phyloP scores from a whole-genome alignment of 495 filamentous ascomycete genomes.

The Aspergillus sparsus region DNA sequence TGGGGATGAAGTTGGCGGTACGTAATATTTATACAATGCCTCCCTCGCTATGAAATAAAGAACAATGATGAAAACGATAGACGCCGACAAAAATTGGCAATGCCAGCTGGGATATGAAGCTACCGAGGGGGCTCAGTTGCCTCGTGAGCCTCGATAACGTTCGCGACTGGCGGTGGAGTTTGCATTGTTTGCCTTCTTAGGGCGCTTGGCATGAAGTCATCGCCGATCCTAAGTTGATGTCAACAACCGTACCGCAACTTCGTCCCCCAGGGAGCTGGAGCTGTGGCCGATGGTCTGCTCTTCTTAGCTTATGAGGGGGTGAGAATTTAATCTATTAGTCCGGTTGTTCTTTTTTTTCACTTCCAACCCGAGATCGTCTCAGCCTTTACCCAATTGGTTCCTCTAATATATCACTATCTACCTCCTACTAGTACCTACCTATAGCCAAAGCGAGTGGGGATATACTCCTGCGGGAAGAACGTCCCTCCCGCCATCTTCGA shows the following conservation, averaged over 20 bases:
- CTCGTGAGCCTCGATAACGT: neutral
- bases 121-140: neutral
- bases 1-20: conserved; percentile 7
- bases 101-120: conserved; percentile 3
- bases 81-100: conserved; percentile 11
- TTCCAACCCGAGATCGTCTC: neutral
- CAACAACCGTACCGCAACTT: conserved; percentile 10
- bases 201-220: conserved; percentile 20
- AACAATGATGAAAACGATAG: conserved; percentile 12
- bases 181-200: conserved; percentile 37
- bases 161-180: conserved; percentile 25
- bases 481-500: conserved; percentile 16
- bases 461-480: conserved; percentile 9
- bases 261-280: conserved; percentile 13
- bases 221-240: conserved; percentile 1
- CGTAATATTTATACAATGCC: neutral
- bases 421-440: neutral
- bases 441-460: conserved; percentile 9
- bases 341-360: neutral
- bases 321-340: neutral
- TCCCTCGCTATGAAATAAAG: conserved; percentile 3
- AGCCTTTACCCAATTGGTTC: neutral
- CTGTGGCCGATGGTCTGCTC: neutral
- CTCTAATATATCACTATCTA: neutral
- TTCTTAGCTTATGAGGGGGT: neutral